Percentiles rank a stretch among this genome's conserved stretches.
These are phyloP conservation scores for Colletotrichum sp. DNA, from an alignment of 2,329 filamentous ascomycete species.

Conservation along the genomic window DNA sequence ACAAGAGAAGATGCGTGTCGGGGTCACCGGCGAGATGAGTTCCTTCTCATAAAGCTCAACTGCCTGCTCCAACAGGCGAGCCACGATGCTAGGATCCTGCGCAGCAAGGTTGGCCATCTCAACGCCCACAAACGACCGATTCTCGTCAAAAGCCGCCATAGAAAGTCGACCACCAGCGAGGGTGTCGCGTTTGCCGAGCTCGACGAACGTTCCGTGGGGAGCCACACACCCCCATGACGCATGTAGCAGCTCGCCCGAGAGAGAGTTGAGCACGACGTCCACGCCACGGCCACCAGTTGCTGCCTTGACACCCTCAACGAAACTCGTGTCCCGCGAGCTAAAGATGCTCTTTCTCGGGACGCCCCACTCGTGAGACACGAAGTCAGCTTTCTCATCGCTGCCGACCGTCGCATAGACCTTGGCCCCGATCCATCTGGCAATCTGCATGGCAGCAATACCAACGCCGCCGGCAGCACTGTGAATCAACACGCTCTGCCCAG, in stretches of 20 bases:
- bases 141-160: slow-evolving; percentile 48
- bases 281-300: slow-evolving; percentile 34
- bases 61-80: background rate
- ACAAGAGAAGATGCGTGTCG: slow-evolving; percentile 19
- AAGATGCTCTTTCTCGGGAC: slow-evolving; percentile 33
- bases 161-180: slow-evolving; percentile 43
- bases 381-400: slow-evolving; percentile 15
- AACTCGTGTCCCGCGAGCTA: slow-evolving; percentile 30
- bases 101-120: slow-evolving; percentile 30
- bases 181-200: slow-evolving; percentile 51
- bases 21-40: background rate
- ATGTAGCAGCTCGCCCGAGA: slow-evolving; percentile 46
- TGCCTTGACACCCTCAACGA: slow-evolving; percentile 31
- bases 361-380: background rate
- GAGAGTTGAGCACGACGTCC: slow-evolving; percentile 45
- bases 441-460: background rate
- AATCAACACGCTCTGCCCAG: slow-evolving; percentile 23
- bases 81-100: background rate
- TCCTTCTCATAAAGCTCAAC: background rate
- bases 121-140: slow-evolving; percentile 38
- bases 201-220: slow-evolving; percentile 47
- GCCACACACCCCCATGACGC: slow-evolving; percentile 50
- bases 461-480: slow-evolving; percentile 10
- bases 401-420: slow-evolving; percentile 31
- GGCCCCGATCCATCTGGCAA: background rate